phyloP scores from a whole-genome alignment of 2,329 filamentous ascomycete genomes.

The Thelonectria olida region DNA sequence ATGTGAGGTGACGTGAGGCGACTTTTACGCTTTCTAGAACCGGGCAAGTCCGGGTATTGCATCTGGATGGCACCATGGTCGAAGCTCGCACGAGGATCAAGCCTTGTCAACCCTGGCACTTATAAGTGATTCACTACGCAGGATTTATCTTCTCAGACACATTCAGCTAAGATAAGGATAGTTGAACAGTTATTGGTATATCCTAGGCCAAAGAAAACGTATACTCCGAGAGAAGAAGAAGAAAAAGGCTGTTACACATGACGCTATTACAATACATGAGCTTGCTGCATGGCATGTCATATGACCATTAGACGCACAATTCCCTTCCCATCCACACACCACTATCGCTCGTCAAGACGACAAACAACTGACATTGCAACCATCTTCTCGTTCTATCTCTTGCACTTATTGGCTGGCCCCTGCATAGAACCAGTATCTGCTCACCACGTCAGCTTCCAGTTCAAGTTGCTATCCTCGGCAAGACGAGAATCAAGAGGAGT shows the following conservation, averaged over 20 bases:
- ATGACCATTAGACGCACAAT: slow-evolving; percentile 12
- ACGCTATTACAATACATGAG: slow-evolving; percentile 20
- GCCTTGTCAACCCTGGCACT: neutral
- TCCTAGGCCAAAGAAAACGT: neutral
- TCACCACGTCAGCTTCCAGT: slow-evolving; percentile 24
- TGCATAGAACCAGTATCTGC: slow-evolving; percentile 42
- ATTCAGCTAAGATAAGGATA: neutral
- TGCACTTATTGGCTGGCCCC: slow-evolving; percentile 21
- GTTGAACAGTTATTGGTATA: neutral
- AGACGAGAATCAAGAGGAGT: neutral
- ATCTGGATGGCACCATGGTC: neutral
- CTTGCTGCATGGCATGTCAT: slow-evolving; percentile 8
- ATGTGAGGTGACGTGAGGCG: slow-evolving; percentile 3
- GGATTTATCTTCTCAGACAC: neutral
- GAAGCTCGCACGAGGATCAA: neutral
- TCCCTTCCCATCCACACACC: slow-evolving; percentile 7
- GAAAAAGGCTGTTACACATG: neutral
- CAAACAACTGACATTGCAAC: neutral
- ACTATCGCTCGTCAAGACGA: neutral
- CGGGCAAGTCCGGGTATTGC: slow-evolving; percentile 14
- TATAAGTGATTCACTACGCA: neutral
- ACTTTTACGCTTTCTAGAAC: neutral
- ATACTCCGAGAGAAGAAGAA: neutral
- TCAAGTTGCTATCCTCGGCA: neutral
- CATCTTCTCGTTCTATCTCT: neutral